Percentiles rank a stretch among this genome's conserved stretches.
phyloP scores from a whole-genome alignment of 2,329 filamentous ascomycete species.

The Aspergillus hortae region DNA sequence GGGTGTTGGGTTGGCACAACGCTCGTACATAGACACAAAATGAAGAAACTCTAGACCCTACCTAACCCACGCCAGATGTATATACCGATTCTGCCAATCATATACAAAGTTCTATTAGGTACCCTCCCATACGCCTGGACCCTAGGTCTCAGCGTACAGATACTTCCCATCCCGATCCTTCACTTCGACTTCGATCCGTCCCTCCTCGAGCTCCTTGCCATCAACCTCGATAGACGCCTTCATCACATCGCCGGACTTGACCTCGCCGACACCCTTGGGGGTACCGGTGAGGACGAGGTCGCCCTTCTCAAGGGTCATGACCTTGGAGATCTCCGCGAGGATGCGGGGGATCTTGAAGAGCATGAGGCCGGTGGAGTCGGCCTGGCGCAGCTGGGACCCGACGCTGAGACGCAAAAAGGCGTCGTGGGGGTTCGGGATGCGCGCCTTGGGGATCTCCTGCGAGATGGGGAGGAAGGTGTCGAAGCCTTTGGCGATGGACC shows the following conservation, averaged over 20 bases:
- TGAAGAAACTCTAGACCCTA: no score
- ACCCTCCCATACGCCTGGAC: neutral
- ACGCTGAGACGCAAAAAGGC: conserved; percentile 82
- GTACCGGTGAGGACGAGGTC: conserved; percentile 96
- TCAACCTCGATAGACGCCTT: conserved; percentile 74
- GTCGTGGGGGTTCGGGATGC: conserved; percentile 82
- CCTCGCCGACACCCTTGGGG: conserved; percentile 88
- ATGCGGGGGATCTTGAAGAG: conserved; percentile 85
- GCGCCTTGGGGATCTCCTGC: conserved; percentile 71
- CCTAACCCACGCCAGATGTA: no score
- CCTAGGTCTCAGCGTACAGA: conserved; percentile 67
- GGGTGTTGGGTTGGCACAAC: neutral
- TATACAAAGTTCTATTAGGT: neutral
- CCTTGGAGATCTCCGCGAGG: conserved; percentile 84
- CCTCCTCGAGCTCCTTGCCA: conserved; percentile 81
- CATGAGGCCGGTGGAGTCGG: conserved; percentile 90
- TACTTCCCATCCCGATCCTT: conserved; percentile 76
- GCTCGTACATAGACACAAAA: no score
- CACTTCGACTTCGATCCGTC: conserved; percentile 76
- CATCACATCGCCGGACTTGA: conserved; percentile 83
- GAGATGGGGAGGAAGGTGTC: conserved; percentile 94
- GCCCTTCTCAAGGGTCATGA: conserved; percentile 89
- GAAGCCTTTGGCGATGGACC: conserved; percentile 95
- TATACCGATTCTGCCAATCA: no score
- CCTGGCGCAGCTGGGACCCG: conserved; percentile 73